Evolutionary conservation across 1,284 basidiomycete species (phyloP), one percentile per base, ranked within the genome.

Genomic region (Ganoderma resinaceum): DNA sequence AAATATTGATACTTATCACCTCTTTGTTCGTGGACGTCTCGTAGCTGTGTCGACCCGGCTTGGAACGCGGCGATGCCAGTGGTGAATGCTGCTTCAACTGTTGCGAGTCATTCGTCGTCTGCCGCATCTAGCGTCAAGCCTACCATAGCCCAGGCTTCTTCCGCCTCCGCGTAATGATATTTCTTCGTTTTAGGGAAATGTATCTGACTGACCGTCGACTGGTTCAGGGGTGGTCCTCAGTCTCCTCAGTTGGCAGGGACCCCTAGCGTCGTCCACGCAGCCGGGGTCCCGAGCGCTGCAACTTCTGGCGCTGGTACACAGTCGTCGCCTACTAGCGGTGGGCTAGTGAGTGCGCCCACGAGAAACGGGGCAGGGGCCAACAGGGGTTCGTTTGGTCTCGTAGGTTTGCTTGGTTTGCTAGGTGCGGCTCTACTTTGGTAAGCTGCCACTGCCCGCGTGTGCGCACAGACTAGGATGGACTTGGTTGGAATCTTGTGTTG

Each of bases 41-140:
- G n/a, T 69, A 80, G 78, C 62, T 81, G 79, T 68, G 61, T 77
- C 43, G 75, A 75, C 65, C 63, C 37, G 31, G 55, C 29, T 37
- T 16, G 67, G 0, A 33, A 20, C 5, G 60, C 65, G 37, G 37
- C 37, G 20, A 31, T 4, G 65, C 62, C 31, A 62, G 63, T 43
- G 61, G 55, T 16, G 63, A 38, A 43, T 55, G 58, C 52, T 66
- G 23, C 66, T 8, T 55, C 49, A 12, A 58, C 62, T 1, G 62
- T 66, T 0, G 62, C 71, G 1, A 63, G 40, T 31, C 61, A 23
- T 9, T n/a, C 18, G 29, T 20, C 61, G 26, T 62, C 61, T 4
- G 61, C 29, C 14, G 29, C 26, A 12, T 11, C 31, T 12, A 46
- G 6, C 35, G 26, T 7, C 26, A 43, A 62, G 42, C 20, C 61